A percentile compares a stretch with the other conserved stretches of the same genome.
phyloP scores from a whole-genome alignment of 108 stramenopile species.

The Nannochloropsis oceanica region DNA sequence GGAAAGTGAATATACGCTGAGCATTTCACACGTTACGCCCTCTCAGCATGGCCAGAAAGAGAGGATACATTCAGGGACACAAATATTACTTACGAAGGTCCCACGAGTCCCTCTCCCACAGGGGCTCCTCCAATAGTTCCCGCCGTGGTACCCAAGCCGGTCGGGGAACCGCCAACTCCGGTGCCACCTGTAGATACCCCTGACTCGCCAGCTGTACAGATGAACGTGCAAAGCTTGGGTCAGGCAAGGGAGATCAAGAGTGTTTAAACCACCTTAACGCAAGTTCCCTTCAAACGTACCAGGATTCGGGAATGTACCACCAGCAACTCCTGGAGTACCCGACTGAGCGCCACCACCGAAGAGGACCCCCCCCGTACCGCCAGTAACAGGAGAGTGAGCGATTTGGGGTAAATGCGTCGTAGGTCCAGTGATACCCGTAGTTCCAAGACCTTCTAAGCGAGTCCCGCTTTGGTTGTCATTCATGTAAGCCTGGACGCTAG shows the following conservation, averaged over 20 bases:
- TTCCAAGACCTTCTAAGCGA: not conserved
- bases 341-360: not conserved
- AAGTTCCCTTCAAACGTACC: not conserved
- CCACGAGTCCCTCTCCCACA: not conserved
- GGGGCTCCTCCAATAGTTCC: not conserved
- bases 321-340: not conserved
- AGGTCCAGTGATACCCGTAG: not conserved
- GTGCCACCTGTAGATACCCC: not conserved
- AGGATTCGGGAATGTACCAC: not conserved
- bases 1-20: no score
- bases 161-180: not conserved
- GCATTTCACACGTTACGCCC: no score
- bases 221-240: not conserved
- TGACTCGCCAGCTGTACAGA: not conserved
- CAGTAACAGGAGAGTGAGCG: not conserved
- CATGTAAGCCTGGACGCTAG: not conserved
- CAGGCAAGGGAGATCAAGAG: not conserved
- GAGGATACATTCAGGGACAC: not conserved
- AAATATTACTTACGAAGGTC: not conserved
- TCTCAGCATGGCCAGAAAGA: no score
- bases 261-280: not conserved
- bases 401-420: not conserved
- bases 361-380: not conserved
- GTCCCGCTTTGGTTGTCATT: not conserved
- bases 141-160: not conserved